phyloP scores from a whole-genome alignment of 208 protist genomes.

The Crithidia mellificae region DNA sequence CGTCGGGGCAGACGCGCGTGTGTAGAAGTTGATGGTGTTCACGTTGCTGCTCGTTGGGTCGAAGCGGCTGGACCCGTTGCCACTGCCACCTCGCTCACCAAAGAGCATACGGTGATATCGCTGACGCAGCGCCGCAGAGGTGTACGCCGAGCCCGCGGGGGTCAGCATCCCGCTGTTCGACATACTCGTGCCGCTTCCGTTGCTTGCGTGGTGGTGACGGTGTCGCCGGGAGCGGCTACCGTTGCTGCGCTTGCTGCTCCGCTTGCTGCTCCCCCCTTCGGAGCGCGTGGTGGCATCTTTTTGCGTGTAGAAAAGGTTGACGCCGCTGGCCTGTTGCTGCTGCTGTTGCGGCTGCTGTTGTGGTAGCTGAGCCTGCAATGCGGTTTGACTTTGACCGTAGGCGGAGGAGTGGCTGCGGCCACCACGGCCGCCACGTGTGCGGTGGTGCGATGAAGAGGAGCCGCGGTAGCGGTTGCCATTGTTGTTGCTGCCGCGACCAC shows the following conservation, averaged over 20 bases:
- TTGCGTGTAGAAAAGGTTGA: background rate
- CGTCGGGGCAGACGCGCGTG: background rate
- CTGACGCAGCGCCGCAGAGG: constrained; percentile 27
- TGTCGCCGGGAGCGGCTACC: constrained; percentile 23
- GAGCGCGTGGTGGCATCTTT: constrained; percentile 22
- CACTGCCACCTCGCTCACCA: constrained; percentile 14
- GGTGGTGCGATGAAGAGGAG: background rate
- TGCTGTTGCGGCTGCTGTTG: background rate
- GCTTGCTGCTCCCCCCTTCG: constrained; percentile 46
- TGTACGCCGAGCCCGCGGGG: constrained; percentile 20
- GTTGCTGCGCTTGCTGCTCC: constrained; percentile 44
- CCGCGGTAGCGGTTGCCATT: background rate
- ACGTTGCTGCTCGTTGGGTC: background rate
- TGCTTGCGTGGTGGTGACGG: constrained; percentile 7
- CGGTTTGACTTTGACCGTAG: background rate
- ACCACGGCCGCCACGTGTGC: background rate
- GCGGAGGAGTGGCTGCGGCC: background rate
- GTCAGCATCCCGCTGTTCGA: constrained; percentile 12
- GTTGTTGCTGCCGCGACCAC: too few relatives aligned
- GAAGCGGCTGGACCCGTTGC: background rate
- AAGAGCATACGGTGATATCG: constrained; percentile 35
- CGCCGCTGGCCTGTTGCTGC: background rate
- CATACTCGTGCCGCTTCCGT: constrained; percentile 6
- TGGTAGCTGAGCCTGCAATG: too few relatives aligned
- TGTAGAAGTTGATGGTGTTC: constrained; percentile 9